Conservation (phyloP, 2,329 filamentous ascomycete species). For the Orbilia javanica region DNA sequence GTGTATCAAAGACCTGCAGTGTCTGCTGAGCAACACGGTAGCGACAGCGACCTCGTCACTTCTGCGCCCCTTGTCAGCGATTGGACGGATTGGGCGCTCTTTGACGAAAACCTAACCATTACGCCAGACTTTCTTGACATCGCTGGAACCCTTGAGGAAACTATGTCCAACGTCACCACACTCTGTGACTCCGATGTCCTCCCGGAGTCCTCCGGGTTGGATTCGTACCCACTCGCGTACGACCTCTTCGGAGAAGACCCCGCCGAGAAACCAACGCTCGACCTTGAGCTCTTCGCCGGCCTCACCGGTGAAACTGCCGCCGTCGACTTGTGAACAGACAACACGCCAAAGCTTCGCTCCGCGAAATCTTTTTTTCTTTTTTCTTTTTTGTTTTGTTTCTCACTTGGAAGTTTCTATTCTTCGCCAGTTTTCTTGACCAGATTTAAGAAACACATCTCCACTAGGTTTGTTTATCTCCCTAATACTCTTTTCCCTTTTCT, state of each 20-base stretch:
- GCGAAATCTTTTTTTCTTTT: background rate
- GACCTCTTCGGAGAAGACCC: slow-evolving; percentile 49
- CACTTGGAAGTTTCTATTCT: slow-evolving; percentile 33
- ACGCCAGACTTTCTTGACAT: background rate
- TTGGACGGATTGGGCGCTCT: slow-evolving; percentile 58
- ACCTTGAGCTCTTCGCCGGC: slow-evolving; percentile 41
- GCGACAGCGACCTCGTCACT: slow-evolving; percentile 54
- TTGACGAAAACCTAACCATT: slow-evolving; percentile 31
- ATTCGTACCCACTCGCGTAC: slow-evolving; percentile 29
- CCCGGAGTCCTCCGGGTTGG: slow-evolving; percentile 42
- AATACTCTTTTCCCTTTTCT: slow-evolving; percentile 42
- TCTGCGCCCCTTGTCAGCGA: slow-evolving; percentile 48
- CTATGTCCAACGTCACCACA: slow-evolving; percentile 7
- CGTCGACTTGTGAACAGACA: slow-evolving; percentile 34
- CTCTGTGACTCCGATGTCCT: slow-evolving; percentile 31
- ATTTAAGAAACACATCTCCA: slow-evolving; percentile 58
- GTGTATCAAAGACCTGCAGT: slow-evolving; percentile 94
- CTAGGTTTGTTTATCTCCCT: slow-evolving; percentile 49
- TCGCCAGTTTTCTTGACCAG: slow-evolving; percentile 56
- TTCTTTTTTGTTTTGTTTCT: slow-evolving; percentile 27
- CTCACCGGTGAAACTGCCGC: slow-evolving; percentile 8
- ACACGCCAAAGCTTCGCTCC: slow-evolving; percentile 2
- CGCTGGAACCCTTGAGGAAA: slow-evolving; percentile 5
- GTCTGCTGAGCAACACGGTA: slow-evolving; percentile 70
- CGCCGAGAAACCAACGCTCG: slow-evolving; percentile 24